Evolutionary conservation across 2,329 filamentous ascomycete species (phyloP).

Genomic region (Botrytis byssoidea): DNA sequence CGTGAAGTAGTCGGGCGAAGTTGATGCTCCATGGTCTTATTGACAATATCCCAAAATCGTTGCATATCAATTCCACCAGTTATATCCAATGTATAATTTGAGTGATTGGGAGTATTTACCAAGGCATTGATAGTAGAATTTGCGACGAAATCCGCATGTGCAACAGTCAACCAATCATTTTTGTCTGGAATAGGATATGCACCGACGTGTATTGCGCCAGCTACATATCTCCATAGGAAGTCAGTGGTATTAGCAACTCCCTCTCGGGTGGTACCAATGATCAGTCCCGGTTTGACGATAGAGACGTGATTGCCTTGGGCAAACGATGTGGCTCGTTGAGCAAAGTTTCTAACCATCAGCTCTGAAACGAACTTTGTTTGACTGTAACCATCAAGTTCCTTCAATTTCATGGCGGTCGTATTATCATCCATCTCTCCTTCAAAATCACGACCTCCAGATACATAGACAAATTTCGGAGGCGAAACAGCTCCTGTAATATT

Average conservation of each 20-base stretch:
- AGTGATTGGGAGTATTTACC: background rate
- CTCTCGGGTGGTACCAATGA: conserved; percentile 28
- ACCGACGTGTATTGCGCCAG: conserved; percentile 22
- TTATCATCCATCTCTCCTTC: background rate
- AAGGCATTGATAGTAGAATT: conserved; percentile 2
- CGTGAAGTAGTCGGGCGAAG: background rate
- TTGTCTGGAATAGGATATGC: conserved; percentile 12
- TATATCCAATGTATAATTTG: background rate
- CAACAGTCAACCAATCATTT: conserved; percentile 15
- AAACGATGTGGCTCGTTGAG: background rate
- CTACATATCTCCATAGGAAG: conserved; percentile 33
- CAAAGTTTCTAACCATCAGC: conserved; percentile 50
- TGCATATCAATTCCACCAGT: background rate
- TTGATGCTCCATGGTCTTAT: background rate
- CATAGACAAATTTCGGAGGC: conserved; percentile 13
- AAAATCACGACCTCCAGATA: conserved; percentile 13
- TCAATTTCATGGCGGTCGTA: background rate
- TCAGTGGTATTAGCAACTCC: conserved; percentile 32
- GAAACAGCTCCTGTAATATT: background rate
- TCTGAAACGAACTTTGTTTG: conserved; percentile 78
- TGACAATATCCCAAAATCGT: conserved; percentile 4
- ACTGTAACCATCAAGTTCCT: conserved; percentile 68
- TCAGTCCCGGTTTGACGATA: conserved; percentile 29
- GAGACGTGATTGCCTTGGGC: conserved; percentile 12
- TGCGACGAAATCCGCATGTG: conserved; percentile 7